These are phyloP conservation scores for Plasmodium knowlesi DNA, from an alignment of 169 alveolate genomes.

Conservation along the genomic window DNA sequence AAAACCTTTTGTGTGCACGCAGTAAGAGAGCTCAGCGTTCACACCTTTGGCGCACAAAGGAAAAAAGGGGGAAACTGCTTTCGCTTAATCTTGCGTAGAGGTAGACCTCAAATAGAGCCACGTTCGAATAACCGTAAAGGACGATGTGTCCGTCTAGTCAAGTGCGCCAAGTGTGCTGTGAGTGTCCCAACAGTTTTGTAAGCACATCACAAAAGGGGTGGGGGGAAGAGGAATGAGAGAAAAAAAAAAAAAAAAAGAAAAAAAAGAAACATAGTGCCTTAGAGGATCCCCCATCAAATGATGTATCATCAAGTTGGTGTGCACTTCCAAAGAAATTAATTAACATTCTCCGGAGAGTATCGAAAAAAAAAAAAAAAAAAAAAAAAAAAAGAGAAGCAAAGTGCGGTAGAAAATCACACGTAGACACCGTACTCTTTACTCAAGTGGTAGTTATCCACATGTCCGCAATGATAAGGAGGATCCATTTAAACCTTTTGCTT, in stretches of 20 bases:
- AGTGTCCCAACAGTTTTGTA: background rate
- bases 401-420: background rate
- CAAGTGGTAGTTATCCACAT: background rate
- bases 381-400: background rate
- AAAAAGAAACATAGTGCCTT: background rate
- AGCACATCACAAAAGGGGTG: background rate
- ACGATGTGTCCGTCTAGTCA: background rate
- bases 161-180: background rate
- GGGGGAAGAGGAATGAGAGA: background rate
- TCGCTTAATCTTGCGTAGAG: background rate
- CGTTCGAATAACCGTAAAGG: background rate
- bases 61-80: background rate
- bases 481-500: background rate
- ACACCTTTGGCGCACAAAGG: background rate
- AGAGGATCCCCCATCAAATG: background rate
- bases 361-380: background rate
- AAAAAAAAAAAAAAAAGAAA: background rate
- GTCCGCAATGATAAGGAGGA: background rate
- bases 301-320: background rate
- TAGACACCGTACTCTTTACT: background rate
- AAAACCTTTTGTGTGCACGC: background rate
- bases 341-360: background rate
- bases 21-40: background rate
- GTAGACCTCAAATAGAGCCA: background rate
- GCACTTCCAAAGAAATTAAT: background rate